Base-by-base conservation (phyloP, 2,329 filamentous ascomycete genomes). In the Mariannaea elegans region DNA sequence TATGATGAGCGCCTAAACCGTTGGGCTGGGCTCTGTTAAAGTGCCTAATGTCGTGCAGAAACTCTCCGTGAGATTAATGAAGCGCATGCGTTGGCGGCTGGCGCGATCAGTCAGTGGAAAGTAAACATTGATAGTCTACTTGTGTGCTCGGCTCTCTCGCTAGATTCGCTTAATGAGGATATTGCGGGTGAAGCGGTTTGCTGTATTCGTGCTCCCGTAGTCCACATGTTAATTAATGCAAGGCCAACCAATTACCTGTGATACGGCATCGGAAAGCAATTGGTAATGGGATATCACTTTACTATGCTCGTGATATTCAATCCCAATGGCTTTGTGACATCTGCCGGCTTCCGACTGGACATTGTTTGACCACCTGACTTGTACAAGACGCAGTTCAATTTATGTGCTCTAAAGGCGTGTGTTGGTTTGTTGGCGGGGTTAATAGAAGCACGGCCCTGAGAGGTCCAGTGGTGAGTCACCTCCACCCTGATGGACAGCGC, bases 1-100 rank as follows among this genome's bases (percentile, higher is more conserved):
- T 50, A 24, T 46, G 48, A 53, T 47, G 56, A 56, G 41, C 14
- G 59, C 67, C 67, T 69, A 67, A 70, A 65, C 65, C 58, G 53
- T 66, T 65, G 59, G 48, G 59, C 65, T 69, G 67, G 58, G 63
- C 64, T 66, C 59, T 57, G 18, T 19, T 27, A 56, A 46, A 46
- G 39, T 24, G 39, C 32, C 31, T 19, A 24, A 31, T 54, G 50
- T 53, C 41, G 31, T 53, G 41, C 50, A 53, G 50, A 42, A 39
- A 14, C 12, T n/a, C 32, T 52, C 31, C 14, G 7, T 36, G 41
- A 12, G 19, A 23, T 23, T 7, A 9, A 16, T 23, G 4, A 42
- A 24, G 39, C 21, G 16, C 38, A 41, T 21, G 38, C 38, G 38
- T 41, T 41, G 34, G 12, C 6, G n/a, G 8, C 14, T 31, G 12